These are phyloP conservation scores for Penicillium angulare DNA, from an alignment of 495 filamentous ascomycete genomes.

Conservation along the genomic window DNA sequence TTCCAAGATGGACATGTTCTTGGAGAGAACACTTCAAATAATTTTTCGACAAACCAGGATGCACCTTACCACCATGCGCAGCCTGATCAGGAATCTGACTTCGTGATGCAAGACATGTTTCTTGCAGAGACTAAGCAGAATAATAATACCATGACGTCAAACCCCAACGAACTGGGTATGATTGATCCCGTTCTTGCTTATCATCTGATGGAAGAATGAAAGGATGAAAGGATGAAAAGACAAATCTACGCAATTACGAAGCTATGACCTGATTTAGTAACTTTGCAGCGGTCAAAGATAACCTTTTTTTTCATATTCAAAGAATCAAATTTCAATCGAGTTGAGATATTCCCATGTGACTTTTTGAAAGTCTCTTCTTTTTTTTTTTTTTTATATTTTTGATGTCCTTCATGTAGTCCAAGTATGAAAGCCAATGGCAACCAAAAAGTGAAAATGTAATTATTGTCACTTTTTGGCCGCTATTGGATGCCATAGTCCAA, in stretches of 20 bases:
- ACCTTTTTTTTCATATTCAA: too few species aligned
- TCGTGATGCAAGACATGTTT: slow-evolving; percentile 28
- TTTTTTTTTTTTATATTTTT: too few species aligned
- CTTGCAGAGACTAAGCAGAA: slow-evolving; percentile 2
- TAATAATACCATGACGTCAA: slow-evolving; percentile 32
- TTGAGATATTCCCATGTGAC: too few species aligned
- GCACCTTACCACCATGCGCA: neutral
- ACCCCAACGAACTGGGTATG: slow-evolving; percentile 31
- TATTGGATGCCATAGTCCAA: too few species aligned
- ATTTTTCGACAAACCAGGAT: slow-evolving; percentile 17
- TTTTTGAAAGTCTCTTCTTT: too few species aligned
- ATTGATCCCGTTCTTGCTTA: slow-evolving; percentile 37
- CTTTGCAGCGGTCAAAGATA: too few species aligned
- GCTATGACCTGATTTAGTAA: neutral
- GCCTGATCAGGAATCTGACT: slow-evolving; percentile 18
- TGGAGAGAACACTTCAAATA: slow-evolving; percentile 1
- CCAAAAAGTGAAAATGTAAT: too few species aligned
- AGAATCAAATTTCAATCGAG: too few species aligned
- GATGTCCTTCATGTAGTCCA: too few species aligned
- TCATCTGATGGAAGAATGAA: slow-evolving; percentile 25
- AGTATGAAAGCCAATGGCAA: too few species aligned
- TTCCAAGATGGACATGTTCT: neutral
- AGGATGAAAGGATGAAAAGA: neutral
- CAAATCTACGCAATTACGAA: neutral
- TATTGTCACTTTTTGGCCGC: too few species aligned